Evolutionary conservation across 1,284 basidiomycete species (phyloP), one percentile per base, ranked within the genome.

Genomic region (Xerocomus nothofagi): DNA sequence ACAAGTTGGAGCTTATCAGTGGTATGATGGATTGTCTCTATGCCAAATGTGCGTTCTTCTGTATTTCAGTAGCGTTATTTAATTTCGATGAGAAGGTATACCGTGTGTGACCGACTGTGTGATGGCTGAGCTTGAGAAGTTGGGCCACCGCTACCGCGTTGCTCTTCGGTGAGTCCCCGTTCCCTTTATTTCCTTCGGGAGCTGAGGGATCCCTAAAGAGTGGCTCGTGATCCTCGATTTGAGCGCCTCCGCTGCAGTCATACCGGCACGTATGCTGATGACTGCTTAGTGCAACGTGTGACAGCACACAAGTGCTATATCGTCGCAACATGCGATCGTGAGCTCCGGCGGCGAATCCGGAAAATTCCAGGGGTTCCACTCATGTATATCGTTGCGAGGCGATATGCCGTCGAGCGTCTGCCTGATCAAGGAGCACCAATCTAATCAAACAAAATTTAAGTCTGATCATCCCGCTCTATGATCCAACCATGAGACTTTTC

Each of bases 21-120:
- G 94, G 93, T 14, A 98, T 99, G 97, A 98, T 99, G 95, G 97
- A 99, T 68, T 98, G 95, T 62, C 75, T 99, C 12, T 98, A 93
- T 71, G 97, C 97, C n/a, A 98, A 99, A 75, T 96, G 95, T 96
- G 62, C 56, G 89, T 74, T 18, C 8, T 39, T 39, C 14, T 48
- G 32, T n/a, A 11, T 48, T 30, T 8, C 31, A 18, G 23, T 27
- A 27, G 40, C 38, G 33, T 30, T 10, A 32, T 40, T 43, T 56
- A 20, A 53, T 41, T 34, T 49, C 33, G 21, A 14, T 30, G 24
- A 23, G 10, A 65, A 96, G 95, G 93, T 68, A 98, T 98, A 60
- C 97, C 97, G 0, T 98, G 95, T 61, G 92, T 99, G 24, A 98
- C 97, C 17, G 95, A 98, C 68, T 99, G 97, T 63, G 97, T 99